Conservation (phyloP, 2,329 filamentous ascomycete genomes). For the Phyllosticta paracitricarpa region DNA sequence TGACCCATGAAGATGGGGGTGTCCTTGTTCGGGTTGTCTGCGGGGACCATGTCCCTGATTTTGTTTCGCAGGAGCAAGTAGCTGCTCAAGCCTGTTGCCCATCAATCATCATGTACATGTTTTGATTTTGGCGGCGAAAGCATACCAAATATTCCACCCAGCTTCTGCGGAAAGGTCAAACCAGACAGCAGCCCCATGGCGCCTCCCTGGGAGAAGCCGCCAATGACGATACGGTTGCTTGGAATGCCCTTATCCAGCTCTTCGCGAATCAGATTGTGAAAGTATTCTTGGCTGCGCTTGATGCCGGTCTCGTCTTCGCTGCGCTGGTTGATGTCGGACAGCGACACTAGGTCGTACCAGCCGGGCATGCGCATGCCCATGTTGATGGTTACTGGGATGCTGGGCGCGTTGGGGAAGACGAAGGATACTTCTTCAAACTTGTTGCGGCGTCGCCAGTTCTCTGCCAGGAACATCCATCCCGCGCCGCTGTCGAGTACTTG, state of each 20-base stretch:
- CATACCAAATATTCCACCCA: slow-evolving; percentile 70
- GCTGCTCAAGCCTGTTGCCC: slow-evolving; percentile 50
- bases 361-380: slow-evolving; percentile 72
- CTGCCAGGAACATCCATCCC: slow-evolving; percentile 59
- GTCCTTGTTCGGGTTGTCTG: slow-evolving; percentile 51
- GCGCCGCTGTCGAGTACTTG: neutral
- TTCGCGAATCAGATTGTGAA: slow-evolving; percentile 67
- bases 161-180: slow-evolving; percentile 60
- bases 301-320: slow-evolving; percentile 65
- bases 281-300: slow-evolving; percentile 59
- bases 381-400: slow-evolving; percentile 77
- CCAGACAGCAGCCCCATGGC: slow-evolving; percentile 78
- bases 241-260: slow-evolving; percentile 77
- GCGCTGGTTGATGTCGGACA: slow-evolving; percentile 35
- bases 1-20: slow-evolving; percentile 87
- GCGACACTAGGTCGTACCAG: slow-evolving; percentile 65
- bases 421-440: slow-evolving; percentile 87
- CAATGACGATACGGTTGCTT: slow-evolving; percentile 72
- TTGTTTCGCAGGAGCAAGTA: slow-evolving; percentile 66
- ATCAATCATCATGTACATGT: neutral
- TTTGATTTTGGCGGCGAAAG: neutral
- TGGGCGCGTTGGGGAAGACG: slow-evolving; percentile 83
- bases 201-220: slow-evolving; percentile 78
- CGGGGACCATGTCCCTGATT: slow-evolving; percentile 39
- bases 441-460: slow-evolving; percentile 73